Base-by-base conservation (phyloP, 257 asterid genomes). In the Nicotiana sylvestris region DNA sequence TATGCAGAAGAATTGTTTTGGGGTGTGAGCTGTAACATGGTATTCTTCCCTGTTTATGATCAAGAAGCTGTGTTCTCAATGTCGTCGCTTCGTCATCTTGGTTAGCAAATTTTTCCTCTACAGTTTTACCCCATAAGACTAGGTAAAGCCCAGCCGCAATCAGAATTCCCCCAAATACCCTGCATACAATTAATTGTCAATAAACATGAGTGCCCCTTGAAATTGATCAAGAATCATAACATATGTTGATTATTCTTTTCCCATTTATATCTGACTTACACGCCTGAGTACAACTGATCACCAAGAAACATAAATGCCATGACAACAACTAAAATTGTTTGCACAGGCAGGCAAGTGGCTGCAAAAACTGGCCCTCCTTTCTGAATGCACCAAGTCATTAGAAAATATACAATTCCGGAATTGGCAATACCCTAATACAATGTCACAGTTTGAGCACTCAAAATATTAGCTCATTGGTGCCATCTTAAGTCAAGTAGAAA, bases 301-400 rank as follows among this genome's bases (percentile, higher is more conserved):
- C 94, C 95, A 33, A 94, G 93, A 76, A 93, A 83, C 6, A 93
- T 39, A 77, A 88, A 91, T 66, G 98, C 95, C 95, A 92, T 90
- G 70, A 91, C 84, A 29, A 95, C 93, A 49, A 94, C 97, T 84
- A 94, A 76, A 39, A 93, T 94, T 57, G 97, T 92, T 87, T 93
- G 97, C 61, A 92, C 91, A 17, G 98, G 97, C 90, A 91, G 98
- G 89, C 90, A 93, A 84, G 90, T 91, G 85, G 97, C 95, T 56
- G 91, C 94, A 51, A 88, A 93, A 16, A 94, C 98, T 21, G 98
- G 97, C 18, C 97, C 97, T 30, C 32, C 32, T 30, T 30, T 30
- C 21, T 21, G 21, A 21, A 21, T 21, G 21, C 21, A 21, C 21
- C 21, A 21, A 21, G 21, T 21, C 21, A 30, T 30, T 1, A 30